phyloP scores from a whole-genome alignment of 108 stramenopile genomes.

The Conticribra guillardii region DNA sequence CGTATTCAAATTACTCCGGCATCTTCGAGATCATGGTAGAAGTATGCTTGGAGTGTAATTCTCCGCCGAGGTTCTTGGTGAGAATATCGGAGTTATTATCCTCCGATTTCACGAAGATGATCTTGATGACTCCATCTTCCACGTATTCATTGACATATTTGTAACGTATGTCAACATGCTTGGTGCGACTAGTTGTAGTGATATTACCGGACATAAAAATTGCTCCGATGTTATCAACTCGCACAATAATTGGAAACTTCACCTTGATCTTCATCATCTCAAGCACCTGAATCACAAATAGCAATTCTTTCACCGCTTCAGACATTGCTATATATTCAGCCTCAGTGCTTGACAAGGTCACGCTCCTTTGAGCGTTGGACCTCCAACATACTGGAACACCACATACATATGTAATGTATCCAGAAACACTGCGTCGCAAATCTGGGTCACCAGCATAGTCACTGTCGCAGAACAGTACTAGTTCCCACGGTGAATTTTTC shows the following conservation, averaged over 20 bases:
- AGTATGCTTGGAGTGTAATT: too few relatives aligned
- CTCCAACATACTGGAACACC: conserved; percentile 28
- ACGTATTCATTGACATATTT: neutral
- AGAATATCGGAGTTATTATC: conserved; percentile 13
- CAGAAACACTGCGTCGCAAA: conserved; percentile 15
- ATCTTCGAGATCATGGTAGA: too few relatives aligned
- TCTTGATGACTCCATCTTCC: conserved; percentile 5
- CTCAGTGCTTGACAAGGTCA: conserved; percentile 14
- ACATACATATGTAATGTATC: conserved; percentile 14
- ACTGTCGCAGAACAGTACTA: neutral
- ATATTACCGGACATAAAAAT: conserved; percentile 32
- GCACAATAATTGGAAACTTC: conserved; percentile 28
- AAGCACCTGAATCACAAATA: conserved; percentile 5
- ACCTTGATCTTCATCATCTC: conserved; percentile 22
- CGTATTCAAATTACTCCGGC: too few relatives aligned
- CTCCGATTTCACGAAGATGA: conserved; percentile 10
- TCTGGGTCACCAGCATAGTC: conserved; percentile 27
- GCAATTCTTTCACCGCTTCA: neutral
- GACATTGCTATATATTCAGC: neutral
- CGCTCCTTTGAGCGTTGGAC: conserved; percentile 11
- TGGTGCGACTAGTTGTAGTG: neutral
- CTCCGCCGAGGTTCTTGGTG: conserved; percentile 16
- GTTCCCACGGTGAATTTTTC: conserved; percentile 1
- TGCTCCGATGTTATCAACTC: conserved; percentile 20
- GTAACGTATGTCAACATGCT: neutral